phyloP scores from a whole-genome alignment of 2,329 filamentous ascomycete species.

The Aspergillus piperis region DNA sequence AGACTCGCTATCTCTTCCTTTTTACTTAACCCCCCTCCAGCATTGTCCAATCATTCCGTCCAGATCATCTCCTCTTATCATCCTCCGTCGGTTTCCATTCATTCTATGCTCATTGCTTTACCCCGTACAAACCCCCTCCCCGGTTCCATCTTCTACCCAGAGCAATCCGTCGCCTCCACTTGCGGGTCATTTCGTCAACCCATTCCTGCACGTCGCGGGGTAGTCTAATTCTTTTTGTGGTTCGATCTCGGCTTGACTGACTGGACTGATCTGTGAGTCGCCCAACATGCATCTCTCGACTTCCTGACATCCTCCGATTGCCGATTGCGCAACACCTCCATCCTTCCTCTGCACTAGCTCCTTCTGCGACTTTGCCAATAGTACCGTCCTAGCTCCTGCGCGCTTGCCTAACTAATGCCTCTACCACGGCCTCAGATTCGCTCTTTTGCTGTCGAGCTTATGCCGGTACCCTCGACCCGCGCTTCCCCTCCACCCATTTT shows the following conservation, averaged over 20 bases:
- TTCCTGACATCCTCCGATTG: neutral
- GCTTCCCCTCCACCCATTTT: neutral
- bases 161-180: conserved; percentile 16
- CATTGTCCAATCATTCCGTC: conserved; percentile 4
- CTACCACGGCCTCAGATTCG: conserved; percentile 13
- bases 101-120: neutral
- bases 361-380: conserved; percentile 5
- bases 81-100: neutral
- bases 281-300: neutral
- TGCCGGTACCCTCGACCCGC: conserved; percentile 10
- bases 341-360: neutral
- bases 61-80: neutral
- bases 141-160: conserved; percentile 1
- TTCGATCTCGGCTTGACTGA: neutral
- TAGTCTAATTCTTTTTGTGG: neutral
- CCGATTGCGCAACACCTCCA: neutral
- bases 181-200: conserved; percentile 14
- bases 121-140: neutral
- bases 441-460: conserved; percentile 2
- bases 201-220: conserved; percentile 2
- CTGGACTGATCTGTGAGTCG: conserved; percentile 9
- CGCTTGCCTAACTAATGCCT: conserved; percentile 16
- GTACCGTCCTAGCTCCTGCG: conserved; percentile 3
- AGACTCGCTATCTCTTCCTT: neutral
- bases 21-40: neutral